These are phyloP conservation scores for Boletus rubroflammeus DNA, from an alignment of 768 basidiomycete species.

Conservation along the genomic window DNA sequence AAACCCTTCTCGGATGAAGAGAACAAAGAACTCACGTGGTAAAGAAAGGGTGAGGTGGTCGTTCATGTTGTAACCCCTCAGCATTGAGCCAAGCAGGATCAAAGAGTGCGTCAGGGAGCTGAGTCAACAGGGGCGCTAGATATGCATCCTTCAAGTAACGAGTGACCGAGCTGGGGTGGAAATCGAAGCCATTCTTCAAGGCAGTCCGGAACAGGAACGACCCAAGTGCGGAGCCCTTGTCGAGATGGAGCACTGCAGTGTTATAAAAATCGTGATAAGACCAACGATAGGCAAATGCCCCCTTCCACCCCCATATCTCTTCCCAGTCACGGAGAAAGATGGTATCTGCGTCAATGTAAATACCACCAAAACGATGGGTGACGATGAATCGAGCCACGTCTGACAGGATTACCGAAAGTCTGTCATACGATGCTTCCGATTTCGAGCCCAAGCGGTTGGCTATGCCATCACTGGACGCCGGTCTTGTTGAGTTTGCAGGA, in stretches of 20 bases:
- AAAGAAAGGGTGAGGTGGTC: conserved; percentile 92
- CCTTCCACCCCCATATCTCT: conserved; percentile 92
- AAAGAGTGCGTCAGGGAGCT: conserved; percentile 88
- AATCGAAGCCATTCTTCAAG: conserved; percentile 85
- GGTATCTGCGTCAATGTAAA: conserved; percentile 93
- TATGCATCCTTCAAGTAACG: conserved; percentile 81
- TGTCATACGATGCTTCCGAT: conserved; percentile 61
- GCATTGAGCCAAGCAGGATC: conserved; percentile 95
- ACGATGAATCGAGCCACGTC: conserved; percentile 97
- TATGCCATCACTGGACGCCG: conserved; percentile 7
- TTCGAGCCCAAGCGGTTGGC: conserved; percentile 53
- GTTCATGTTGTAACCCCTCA: conserved; percentile 82
- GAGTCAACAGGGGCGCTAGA: conserved; percentile 69
- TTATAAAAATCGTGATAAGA: conserved; percentile 90
- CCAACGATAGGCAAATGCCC: conserved; percentile 95
- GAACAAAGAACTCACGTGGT: conserved; percentile 52
- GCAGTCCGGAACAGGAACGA: conserved; percentile 91
- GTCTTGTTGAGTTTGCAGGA: conserved; percentile 26
- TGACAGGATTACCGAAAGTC: conserved; percentile 86
- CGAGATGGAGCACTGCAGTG: conserved; percentile 87
- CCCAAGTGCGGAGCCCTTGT: conserved; percentile 84
- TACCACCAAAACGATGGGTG: conserved; percentile 89
- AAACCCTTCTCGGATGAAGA: not conserved
- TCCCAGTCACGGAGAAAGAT: conserved; percentile 94
- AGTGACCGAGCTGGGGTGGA: conserved; percentile 92